A percentile compares a stretch with the other conserved stretches of the same genome.
Conservation (phyloP, 257 asterid species). For the Haberlea rhodopensis region DNA sequence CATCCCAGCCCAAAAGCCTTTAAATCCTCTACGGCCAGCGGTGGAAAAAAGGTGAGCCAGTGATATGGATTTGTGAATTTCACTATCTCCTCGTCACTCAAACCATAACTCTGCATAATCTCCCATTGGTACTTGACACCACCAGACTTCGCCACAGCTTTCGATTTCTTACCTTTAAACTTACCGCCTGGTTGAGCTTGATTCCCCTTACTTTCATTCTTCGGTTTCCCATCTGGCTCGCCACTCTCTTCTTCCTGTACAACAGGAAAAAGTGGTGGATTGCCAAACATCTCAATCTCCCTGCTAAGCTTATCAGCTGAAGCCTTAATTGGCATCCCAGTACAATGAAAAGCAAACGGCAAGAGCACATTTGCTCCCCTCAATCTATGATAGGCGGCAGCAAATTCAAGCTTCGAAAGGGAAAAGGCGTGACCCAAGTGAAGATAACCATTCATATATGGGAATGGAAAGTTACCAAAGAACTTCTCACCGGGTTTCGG, state of each 20-base stretch:
- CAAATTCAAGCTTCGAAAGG: conserved; percentile 80
- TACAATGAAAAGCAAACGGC: conserved; percentile 90
- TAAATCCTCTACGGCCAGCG: conserved; percentile 83
- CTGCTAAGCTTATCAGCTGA: conserved; percentile 79
- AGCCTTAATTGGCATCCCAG: conserved; percentile 97
- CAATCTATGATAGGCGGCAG: conserved; percentile 84
- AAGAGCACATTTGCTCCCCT: conserved; percentile 81
- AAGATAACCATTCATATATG: conserved; percentile 89
- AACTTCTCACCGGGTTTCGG: conserved; percentile 80
- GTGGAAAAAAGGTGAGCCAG: conserved; percentile 86
- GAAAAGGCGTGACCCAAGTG: conserved; percentile 93
- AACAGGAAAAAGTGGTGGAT: conserved; percentile 83
- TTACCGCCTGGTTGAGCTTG: conserved; percentile 61
- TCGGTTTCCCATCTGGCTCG: conserved; percentile 49
- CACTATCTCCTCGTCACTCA: conserved; percentile 75
- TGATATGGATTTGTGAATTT: conserved; percentile 65
- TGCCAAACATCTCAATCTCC: conserved; percentile 66
- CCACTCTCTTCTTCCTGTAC: conserved; percentile 52
- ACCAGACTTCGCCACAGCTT: conserved; percentile 80
- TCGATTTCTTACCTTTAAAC: conserved; percentile 89
- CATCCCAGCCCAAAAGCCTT: conserved; percentile 96
- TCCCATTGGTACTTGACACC: conserved; percentile 79
- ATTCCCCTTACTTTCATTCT: conserved; percentile 46
- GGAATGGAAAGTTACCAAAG: conserved; percentile 84
- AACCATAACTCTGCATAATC: conserved; percentile 81